These are phyloP conservation scores for Stephania japonica DNA, from an alignment of 164 flowering plant species.

Conservation along the genomic window DNA sequence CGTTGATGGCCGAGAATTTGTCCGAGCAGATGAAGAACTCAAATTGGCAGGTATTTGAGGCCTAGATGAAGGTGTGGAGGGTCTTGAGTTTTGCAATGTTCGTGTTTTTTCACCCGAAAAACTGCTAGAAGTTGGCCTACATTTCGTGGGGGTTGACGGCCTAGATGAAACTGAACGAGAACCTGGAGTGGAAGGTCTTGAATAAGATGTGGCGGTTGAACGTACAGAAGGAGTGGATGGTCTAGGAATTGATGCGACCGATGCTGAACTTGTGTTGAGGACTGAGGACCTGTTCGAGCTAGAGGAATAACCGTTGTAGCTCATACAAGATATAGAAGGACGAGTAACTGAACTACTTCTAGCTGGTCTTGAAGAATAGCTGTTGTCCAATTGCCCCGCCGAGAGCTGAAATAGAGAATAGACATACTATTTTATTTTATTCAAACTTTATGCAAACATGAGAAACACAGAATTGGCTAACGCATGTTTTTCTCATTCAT, in stretches of 20 bases:
- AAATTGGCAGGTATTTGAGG: slow-evolving; percentile 51
- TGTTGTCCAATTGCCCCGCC: slow-evolving; percentile 59
- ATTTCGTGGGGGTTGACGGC: slow-evolving; percentile 71
- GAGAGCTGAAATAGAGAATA: slow-evolving; percentile 57
- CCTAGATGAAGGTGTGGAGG: slow-evolving; percentile 81
- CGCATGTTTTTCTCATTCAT: background rate
- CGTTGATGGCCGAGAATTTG: slow-evolving; percentile 75
- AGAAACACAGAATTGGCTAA: no score
- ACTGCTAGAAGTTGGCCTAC: slow-evolving; percentile 37
- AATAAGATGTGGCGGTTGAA: slow-evolving; percentile 34
- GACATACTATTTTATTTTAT: background rate
- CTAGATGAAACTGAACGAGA: slow-evolving; percentile 52
- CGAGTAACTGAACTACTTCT: slow-evolving; percentile 93
- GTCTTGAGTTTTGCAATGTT: slow-evolving; percentile 54
- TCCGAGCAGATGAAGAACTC: slow-evolving; percentile 37
- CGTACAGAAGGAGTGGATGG: slow-evolving; percentile 77
- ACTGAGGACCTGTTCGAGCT: slow-evolving; percentile 47
- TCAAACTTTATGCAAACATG: no score
- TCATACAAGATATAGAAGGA: slow-evolving; percentile 49
- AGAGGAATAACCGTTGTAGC: slow-evolving; percentile 43
- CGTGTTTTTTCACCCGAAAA: slow-evolving; percentile 48
- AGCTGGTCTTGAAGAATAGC: slow-evolving; percentile 45
- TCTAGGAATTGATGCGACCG: slow-evolving; percentile 73
- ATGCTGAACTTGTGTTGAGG: slow-evolving; percentile 86
- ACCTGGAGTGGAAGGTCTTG: slow-evolving; percentile 69